Evolutionary conservation across 257 asterid species (phyloP).

Genomic region (Petunia axillaris): DNA sequence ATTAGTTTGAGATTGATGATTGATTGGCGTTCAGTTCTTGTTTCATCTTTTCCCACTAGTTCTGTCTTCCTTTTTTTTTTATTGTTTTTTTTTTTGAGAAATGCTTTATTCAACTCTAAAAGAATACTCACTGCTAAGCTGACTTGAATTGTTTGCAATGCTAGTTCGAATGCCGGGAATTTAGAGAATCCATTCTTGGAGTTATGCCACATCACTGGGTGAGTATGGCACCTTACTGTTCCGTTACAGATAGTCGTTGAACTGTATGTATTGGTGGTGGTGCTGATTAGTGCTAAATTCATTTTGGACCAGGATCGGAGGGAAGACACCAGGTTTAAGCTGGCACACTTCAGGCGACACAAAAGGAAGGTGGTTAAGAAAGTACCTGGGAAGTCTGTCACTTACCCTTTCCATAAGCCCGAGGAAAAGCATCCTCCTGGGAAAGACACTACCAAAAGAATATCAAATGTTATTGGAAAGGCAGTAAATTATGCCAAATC

Average conservation of each 20-base stretch:
- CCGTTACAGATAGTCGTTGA: neutral
- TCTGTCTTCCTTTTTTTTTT: neutral
- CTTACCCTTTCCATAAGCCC: conserved; percentile 82
- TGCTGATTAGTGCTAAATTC: conserved; percentile 19
- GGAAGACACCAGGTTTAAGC: conserved; percentile 79
- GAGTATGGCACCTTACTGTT: conserved; percentile 36
- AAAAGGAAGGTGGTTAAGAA: conserved; percentile 86
- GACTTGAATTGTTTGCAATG: conserved; percentile 32
- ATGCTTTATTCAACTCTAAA: conserved; percentile 16
- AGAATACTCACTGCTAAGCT: conserved; percentile 3
- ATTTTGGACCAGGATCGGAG: conserved; percentile 77
- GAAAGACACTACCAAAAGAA: conserved; percentile 82
- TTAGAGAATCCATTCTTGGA: conserved; percentile 94
- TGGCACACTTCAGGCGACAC: conserved; percentile 89
- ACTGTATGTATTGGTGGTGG: neutral
- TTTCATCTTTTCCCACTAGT: neutral
- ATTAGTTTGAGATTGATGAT: too few species aligned
- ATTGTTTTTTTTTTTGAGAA: neutral
- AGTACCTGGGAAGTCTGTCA: conserved; percentile 66
- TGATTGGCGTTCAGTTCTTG: too few species aligned
- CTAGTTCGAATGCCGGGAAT: conserved; percentile 96
- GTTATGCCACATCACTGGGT: conserved; percentile 99
- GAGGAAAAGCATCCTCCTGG: conserved; percentile 90
- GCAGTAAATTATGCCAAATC: conserved; percentile 89
- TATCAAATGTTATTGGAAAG: conserved; percentile 89